A percentile compares a stretch with the other conserved stretches of the same genome.
phyloP scores from a whole-genome alignment of 176 grass and related monocot species.

The Musa troglodytarum region DNA sequence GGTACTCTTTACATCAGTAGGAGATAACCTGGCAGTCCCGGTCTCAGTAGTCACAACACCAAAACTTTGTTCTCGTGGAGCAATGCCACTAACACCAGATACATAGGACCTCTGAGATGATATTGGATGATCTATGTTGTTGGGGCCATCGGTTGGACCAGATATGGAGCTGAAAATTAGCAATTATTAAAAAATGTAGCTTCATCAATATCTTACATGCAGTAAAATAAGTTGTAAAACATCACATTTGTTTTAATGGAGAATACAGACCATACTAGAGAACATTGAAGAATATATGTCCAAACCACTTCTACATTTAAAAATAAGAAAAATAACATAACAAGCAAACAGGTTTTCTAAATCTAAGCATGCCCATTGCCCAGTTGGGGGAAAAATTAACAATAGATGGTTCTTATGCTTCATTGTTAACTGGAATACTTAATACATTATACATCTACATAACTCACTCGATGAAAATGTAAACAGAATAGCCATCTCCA shows the following conservation, averaged over 20 bases:
- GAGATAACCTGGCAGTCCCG: slow-evolving; percentile 11
- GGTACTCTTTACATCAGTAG: slow-evolving; percentile 18
- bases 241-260: not conserved
- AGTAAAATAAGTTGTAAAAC: not conserved
- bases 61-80: slow-evolving; percentile 20
- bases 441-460: too few relatives aligned
- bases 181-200: not conserved
- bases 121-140: not conserved
- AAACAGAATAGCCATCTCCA: too few relatives aligned
- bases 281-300: too few relatives aligned
- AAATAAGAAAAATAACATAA: too few relatives aligned
- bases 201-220: not conserved
- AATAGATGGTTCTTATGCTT: too few relatives aligned
- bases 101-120: slow-evolving; percentile 1
- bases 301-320: too few relatives aligned
- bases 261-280: not conserved
- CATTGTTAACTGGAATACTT: too few relatives aligned
- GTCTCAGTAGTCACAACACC: slow-evolving; percentile 13
- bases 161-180: slow-evolving; percentile 1
- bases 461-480: not conserved
- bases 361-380: too few relatives aligned
- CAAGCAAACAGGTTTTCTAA: too few relatives aligned
- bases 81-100: slow-evolving; percentile 15
- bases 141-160: not conserved
- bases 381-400: too few relatives aligned